These are phyloP conservation scores for Xylaria sp. DNA, from an alignment of 2,329 filamentous ascomycete genomes.

Conservation along the genomic window DNA sequence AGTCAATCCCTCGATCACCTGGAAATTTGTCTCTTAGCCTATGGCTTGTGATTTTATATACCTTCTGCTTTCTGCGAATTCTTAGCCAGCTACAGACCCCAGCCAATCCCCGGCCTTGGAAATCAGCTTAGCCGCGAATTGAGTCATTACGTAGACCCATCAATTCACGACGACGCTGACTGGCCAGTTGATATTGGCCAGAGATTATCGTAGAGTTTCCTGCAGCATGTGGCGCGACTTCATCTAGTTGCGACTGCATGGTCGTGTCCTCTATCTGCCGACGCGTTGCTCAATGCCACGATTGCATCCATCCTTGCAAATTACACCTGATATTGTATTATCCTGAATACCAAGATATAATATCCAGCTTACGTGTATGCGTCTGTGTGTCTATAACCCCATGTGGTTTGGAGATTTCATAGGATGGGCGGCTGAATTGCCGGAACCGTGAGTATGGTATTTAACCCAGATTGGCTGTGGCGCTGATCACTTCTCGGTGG, in stretches of 20 bases:
- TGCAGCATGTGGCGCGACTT: conserved; percentile 14
- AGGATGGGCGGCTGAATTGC: conserved; percentile 26
- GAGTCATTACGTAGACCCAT: conserved; percentile 28
- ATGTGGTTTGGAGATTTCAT: conserved; percentile 1
- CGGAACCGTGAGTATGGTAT: conserved; percentile 18
- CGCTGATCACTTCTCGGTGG: conserved; percentile 26
- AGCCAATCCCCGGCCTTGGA: conserved; percentile 26
- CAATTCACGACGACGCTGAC: conserved; percentile 3
- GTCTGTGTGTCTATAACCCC: not conserved
- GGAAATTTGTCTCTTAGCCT: not conserved
- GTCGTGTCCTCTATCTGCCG: conserved; percentile 26
- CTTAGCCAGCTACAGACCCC: conserved; percentile 9
- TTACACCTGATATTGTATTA: conserved; percentile 8
- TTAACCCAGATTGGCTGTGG: conserved; percentile 24
- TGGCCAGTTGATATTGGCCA: conserved; percentile 20
- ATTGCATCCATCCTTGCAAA: not conserved
- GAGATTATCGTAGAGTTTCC: not conserved
- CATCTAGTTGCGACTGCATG: conserved; percentile 14
- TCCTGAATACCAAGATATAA: conserved; percentile 3
- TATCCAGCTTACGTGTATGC: conserved; percentile 7
- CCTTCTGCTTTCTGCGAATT: not conserved
- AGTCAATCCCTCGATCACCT: conserved; percentile 3
- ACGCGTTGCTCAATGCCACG: not conserved
- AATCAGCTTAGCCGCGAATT: conserved; percentile 36
- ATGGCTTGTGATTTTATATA: conserved; percentile 13